Conservation (phyloP, 2,329 filamentous ascomycete genomes). For the Fusarium sp. region DNA sequence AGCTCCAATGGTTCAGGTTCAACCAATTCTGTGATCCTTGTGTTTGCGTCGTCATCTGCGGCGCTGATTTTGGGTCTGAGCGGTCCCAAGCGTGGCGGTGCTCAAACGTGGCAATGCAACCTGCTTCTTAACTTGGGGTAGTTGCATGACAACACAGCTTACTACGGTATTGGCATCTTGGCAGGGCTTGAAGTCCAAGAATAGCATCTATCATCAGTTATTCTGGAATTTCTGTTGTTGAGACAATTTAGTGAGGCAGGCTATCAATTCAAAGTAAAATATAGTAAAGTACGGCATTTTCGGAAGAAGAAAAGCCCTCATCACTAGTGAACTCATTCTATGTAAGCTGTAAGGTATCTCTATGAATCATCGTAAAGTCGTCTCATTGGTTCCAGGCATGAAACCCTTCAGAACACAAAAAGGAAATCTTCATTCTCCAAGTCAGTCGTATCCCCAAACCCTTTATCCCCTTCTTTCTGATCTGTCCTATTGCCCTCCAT, state of each 20-base stretch:
- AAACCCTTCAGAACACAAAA: conserved; percentile 59
- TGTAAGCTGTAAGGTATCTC: background rate
- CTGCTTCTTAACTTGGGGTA: background rate
- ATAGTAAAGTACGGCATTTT: background rate
- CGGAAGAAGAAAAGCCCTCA: background rate
- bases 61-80: conserved; percentile 27
- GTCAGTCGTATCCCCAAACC: conserved; percentile 65
- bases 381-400: background rate
- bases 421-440: conserved; percentile 72
- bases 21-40: conserved; percentile 20
- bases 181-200: background rate
- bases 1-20: background rate
- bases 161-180: conserved; percentile 18
- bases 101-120: conserved; percentile 32
- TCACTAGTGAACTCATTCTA: background rate
- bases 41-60: conserved; percentile 38
- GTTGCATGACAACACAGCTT: conserved; percentile 15
- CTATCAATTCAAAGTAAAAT: background rate
- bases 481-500: conserved; percentile 14
- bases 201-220: background rate
- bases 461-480: conserved; percentile 39
- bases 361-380: background rate
- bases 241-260: background rate
- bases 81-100: conserved; percentile 35
- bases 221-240: background rate